Conservation (phyloP, 495 filamentous ascomycete genomes). For the Neurospora intermedia region DNA sequence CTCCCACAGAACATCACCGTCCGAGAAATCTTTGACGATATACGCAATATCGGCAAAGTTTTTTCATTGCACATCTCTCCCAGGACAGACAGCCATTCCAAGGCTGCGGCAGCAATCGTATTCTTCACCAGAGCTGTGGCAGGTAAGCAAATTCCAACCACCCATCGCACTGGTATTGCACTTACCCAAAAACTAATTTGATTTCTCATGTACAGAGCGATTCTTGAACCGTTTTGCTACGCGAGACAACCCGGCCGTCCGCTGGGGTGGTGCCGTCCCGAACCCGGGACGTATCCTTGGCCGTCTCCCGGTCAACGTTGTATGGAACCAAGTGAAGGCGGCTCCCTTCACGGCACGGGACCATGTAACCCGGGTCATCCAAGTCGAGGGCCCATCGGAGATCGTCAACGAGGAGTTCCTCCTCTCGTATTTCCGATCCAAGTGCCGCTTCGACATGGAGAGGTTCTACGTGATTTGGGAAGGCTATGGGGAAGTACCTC, state of each 20-base stretch:
- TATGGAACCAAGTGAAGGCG: constrained; percentile 14
- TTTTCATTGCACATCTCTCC: constrained; percentile 27
- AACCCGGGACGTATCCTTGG: not conserved
- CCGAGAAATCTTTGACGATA: constrained; percentile 15
- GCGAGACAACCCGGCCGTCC: not conserved
- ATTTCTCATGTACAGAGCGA: not conserved
- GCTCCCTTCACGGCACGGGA: fast-evolving
- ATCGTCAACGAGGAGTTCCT: constrained; percentile 14
- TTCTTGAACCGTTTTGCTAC: constrained; percentile 5
- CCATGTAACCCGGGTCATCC: fast-evolving
- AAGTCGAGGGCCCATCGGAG: not conserved
- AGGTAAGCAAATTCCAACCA: not conserved
- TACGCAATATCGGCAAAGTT: constrained; percentile 24
- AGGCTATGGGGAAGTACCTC: not conserved
- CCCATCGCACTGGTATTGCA: not conserved
- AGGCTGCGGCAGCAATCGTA: constrained; percentile 26
- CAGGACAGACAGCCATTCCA: constrained; percentile 9
- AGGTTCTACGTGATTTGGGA: not conserved
- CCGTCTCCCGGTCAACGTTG: not conserved
- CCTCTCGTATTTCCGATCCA: constrained; percentile 10
- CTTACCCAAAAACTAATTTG: not conserved
- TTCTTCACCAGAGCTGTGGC: constrained; percentile 26
- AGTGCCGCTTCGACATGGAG: constrained; percentile 19
- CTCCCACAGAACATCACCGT: constrained; percentile 19
- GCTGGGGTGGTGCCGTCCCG: not conserved